A percentile compares a stretch with the other conserved stretches of the same genome.
Evolutionary conservation across 768 basidiomycete species (phyloP).

Genomic region (Pleurotus sapidus): DNA sequence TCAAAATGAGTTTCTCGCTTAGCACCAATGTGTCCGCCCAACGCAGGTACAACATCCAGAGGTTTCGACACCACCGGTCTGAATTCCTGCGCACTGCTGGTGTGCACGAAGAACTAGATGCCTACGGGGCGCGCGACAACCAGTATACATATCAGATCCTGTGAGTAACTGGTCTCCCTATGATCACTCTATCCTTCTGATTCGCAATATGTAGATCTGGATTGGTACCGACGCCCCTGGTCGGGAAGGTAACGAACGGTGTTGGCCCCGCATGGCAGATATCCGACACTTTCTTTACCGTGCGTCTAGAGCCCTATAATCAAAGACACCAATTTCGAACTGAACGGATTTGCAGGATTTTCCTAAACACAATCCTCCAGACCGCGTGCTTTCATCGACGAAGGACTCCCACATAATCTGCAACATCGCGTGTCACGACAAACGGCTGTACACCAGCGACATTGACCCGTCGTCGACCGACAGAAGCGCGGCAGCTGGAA

Average conservation of each 20-base stretch:
- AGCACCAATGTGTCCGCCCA: no score
- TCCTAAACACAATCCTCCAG: not conserved
- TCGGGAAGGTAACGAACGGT: not conserved
- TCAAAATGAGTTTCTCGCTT: no score
- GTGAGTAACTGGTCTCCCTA: not conserved
- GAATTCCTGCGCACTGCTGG: no score
- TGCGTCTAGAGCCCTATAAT: not conserved
- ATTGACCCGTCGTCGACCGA: not conserved
- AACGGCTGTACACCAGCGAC: not conserved
- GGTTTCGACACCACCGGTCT: no score
- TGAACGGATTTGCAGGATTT: not conserved
- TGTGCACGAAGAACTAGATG: not conserved
- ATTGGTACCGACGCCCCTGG: not conserved
- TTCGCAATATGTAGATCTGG: not conserved
- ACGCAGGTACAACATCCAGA: no score
- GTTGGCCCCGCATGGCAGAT: not conserved
- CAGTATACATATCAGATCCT: not conserved
- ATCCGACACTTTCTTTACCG: slow-evolving; percentile 5
- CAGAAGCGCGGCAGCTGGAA: not conserved
- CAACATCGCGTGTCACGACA: slow-evolving; percentile 1
- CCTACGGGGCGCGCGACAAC: not conserved
- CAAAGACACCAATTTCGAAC: not conserved
- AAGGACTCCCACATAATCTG: not conserved
- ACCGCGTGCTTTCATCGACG: not conserved
- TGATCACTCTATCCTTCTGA: not conserved